These are phyloP conservation scores for Cymbopogon flexuosus DNA, from an alignment of 202 grass and related monocot species.

Conservation along the genomic window DNA sequence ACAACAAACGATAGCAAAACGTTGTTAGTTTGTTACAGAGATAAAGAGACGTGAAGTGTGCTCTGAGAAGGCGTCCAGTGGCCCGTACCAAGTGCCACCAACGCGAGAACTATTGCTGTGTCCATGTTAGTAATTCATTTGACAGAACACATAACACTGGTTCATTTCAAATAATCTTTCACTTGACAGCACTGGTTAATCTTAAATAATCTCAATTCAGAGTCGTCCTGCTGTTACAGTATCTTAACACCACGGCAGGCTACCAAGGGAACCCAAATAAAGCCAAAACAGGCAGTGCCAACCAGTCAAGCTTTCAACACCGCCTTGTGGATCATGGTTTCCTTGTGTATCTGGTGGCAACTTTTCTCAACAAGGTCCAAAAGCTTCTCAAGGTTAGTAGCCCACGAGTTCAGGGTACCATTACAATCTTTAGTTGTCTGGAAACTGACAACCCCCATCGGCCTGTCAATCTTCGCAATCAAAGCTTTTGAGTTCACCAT, in stretches of 20 bases:
- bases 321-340: conserved; percentile 92
- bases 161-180: neutral
- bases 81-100: no score
- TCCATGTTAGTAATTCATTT: no score
- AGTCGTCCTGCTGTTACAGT: conserved; percentile 3
- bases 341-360: conserved; percentile 97
- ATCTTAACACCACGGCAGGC: conserved; percentile 2
- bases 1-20: no score
- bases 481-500: conserved; percentile 91
- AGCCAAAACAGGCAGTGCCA: neutral
- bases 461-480: conserved; percentile 85
- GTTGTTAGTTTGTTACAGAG: neutral
- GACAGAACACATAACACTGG: neutral
- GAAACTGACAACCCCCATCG: conserved; percentile 68
- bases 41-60: no score
- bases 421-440: conserved; percentile 67
- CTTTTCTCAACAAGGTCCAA: conserved; percentile 93
- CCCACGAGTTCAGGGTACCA: conserved; percentile 72
- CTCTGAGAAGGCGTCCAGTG: no score
- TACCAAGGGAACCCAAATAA: neutral
- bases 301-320: conserved; percentile 58
- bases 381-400: conserved; percentile 79
- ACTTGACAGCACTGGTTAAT: no score
- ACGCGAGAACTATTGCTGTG: no score
- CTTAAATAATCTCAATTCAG: neutral